phyloP scores from a whole-genome alignment of 2,329 filamentous ascomycete species.

The Furcasterigmium furcatum region DNA sequence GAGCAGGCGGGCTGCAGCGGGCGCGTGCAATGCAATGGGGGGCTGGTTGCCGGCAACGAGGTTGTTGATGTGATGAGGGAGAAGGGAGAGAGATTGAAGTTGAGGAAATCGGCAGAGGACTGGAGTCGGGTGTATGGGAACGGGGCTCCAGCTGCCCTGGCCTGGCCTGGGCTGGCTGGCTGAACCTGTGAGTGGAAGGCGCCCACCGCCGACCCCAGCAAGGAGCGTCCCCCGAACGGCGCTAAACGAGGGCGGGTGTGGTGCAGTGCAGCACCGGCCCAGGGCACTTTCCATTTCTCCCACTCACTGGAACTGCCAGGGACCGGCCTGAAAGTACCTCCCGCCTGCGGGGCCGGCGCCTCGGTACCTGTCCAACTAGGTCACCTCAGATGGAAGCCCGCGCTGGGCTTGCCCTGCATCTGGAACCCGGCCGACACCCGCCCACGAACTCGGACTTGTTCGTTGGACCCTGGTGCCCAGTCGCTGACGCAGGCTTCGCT shows the following conservation, averaged over 20 bases:
- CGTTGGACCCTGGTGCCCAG: no score
- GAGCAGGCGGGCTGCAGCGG: constrained; percentile 1
- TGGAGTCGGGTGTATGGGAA: constrained; percentile 1
- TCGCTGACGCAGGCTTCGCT: no score
- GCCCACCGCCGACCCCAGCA: not conserved
- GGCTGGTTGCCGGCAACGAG: not conserved
- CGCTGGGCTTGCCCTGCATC: no score
- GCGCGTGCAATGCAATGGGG: not conserved
- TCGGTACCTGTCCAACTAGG: no score
- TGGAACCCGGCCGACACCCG: no score
- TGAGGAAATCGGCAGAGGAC: constrained; percentile 4
- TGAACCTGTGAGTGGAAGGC: no score
- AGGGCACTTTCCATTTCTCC: constrained; percentile 1
- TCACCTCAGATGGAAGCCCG: no score
- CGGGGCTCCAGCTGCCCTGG: constrained; percentile 3
- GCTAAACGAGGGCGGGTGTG: not conserved
- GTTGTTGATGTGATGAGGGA: constrained; percentile 2
- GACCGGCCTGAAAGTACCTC: no score
- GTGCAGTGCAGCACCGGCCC: constrained; percentile 4
- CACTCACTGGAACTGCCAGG: constrained; percentile 1
- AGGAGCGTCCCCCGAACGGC: constrained; percentile 1
- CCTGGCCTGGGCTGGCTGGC: not conserved
- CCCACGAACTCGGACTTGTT: no score
- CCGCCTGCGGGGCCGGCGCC: no score
- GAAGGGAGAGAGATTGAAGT: constrained; percentile 3